Conservation (phyloP, 768 basidiomycete genomes). For the Rhizopogon vulgaris region DNA sequence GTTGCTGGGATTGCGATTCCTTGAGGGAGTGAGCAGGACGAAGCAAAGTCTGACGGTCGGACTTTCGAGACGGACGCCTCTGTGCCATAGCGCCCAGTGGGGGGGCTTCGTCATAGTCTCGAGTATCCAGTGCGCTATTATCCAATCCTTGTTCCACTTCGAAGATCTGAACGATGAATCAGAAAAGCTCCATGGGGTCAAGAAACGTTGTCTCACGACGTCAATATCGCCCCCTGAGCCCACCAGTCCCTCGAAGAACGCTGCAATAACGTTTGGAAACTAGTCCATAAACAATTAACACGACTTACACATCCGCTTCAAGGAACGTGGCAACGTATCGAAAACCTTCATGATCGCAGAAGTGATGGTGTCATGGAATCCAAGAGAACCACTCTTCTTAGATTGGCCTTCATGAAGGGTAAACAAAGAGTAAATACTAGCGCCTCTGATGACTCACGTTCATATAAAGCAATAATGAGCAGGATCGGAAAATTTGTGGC, state of each 20-base stretch:
- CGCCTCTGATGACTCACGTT: conserved; percentile 37
- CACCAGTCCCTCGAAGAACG: conserved; percentile 73
- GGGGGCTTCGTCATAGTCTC: conserved; percentile 27
- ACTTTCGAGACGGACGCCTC: conserved; percentile 27
- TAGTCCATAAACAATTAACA: not conserved
- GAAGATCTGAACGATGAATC: conserved; percentile 49
- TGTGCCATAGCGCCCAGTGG: conserved; percentile 18
- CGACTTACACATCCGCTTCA: conserved; percentile 66
- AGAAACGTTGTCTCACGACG: conserved; percentile 39
- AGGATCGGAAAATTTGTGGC: conserved; percentile 82
- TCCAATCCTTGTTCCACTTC: conserved; percentile 66
- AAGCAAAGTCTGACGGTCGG: conserved; percentile 24
- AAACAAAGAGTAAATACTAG: not conserved
- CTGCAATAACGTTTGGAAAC: conserved; percentile 28
- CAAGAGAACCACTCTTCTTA: conserved; percentile 56
- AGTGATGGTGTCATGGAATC: conserved; percentile 68
- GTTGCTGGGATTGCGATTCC: conserved; percentile 8
- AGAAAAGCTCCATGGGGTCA: not conserved
- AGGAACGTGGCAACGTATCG: conserved; percentile 67
- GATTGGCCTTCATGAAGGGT: conserved; percentile 40
- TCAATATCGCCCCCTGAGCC: conserved; percentile 72
- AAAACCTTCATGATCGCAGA: conserved; percentile 62
- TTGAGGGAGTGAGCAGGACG: conserved; percentile 12
- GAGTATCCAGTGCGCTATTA: conserved; percentile 51
- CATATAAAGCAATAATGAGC: conserved; percentile 75